Base-by-base conservation (phyloP, 306 rosid genomes). In the Betula pendula region DNA sequence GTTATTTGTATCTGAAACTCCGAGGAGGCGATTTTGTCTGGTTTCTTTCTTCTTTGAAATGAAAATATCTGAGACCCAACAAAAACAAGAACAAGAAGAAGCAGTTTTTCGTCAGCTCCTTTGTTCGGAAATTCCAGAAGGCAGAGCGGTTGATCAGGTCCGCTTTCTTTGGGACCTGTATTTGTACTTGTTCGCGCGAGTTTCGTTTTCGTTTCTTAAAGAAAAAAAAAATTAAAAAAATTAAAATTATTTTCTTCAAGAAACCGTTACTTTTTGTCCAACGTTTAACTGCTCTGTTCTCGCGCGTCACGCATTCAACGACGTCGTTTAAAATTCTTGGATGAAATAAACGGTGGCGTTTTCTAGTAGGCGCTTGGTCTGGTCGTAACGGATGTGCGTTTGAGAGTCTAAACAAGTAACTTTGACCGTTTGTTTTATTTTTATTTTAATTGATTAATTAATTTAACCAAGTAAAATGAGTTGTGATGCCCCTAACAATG, bases 1-100 rank as follows among this genome's bases (percentile, higher is more conserved):
- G 68, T 27, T 29, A 29, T 29, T 60, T 12, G 68, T 7, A 16
- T 62, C 84, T 78, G 84, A 79, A 82, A 65, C 40, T 79, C 40
- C 71, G 77, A 79, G 91, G 79, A 62, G 58, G 78, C 44, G 17
- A 31, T 68, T 69, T 75, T 50, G 80, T 79, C 75, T 20, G 78
- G 42, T 33, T 72, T 70, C 8, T 38, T 38, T 38, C 42, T 38
- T 38, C 42, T 29, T 29, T 29, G 33, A 29, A 38, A 3, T 16
- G 53, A 45, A 17, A 40, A 17, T 42, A 47, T 14, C 29, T 31
- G n/a, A 31, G 51, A 51, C 68, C 48, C 52, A 65, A 25, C 70
- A 65, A 35, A 59, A 1, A 4, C 70, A 35, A 45, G 6, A 11
- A 52, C 69, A 33, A 4, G 62, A 47, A 29, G 77, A 68, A 74